These are phyloP conservation scores for Areca catechu DNA, from an alignment of 176 grass and related monocot species.

Conservation along the genomic window DNA sequence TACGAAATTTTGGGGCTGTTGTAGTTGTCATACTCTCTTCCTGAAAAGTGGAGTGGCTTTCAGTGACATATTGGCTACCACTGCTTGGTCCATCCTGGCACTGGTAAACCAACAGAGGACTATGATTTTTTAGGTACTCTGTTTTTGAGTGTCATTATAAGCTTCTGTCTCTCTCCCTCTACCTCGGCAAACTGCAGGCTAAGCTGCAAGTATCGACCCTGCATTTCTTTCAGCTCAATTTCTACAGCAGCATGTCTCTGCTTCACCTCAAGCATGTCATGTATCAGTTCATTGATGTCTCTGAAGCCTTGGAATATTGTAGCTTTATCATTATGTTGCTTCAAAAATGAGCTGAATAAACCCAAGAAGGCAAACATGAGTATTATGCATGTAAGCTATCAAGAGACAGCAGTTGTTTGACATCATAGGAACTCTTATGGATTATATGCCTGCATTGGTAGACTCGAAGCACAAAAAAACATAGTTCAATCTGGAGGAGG, in stretches of 20 bases:
- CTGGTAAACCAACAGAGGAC: background rate
- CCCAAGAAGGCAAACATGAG: slow-evolving; percentile 7
- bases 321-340: slow-evolving; percentile 77
- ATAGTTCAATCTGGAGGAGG: background rate
- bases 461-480: too few relatives aligned
- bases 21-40: too few relatives aligned
- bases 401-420: too few relatives aligned
- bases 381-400: background rate
- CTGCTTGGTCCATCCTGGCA: too few relatives aligned
- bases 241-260: slow-evolving; percentile 54
- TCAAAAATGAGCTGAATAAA: slow-evolving; percentile 69
- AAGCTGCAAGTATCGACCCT: slow-evolving; percentile 80
- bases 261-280: slow-evolving; percentile 76
- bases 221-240: slow-evolving; percentile 75
- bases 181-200: slow-evolving; percentile 89
- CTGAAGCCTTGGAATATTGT: slow-evolving; percentile 83
- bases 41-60: too few relatives aligned
- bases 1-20: too few relatives aligned
- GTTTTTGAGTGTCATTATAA: slow-evolving; percentile 64
- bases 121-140: slow-evolving; percentile 40
- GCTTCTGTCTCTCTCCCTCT: slow-evolving; percentile 81
- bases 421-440: too few relatives aligned
- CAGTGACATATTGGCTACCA: too few relatives aligned
- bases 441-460: too few relatives aligned
- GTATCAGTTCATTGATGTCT: slow-evolving; percentile 97